Base-by-base conservation (phyloP, 306 rosid species). In the Prunus padus region DNA sequence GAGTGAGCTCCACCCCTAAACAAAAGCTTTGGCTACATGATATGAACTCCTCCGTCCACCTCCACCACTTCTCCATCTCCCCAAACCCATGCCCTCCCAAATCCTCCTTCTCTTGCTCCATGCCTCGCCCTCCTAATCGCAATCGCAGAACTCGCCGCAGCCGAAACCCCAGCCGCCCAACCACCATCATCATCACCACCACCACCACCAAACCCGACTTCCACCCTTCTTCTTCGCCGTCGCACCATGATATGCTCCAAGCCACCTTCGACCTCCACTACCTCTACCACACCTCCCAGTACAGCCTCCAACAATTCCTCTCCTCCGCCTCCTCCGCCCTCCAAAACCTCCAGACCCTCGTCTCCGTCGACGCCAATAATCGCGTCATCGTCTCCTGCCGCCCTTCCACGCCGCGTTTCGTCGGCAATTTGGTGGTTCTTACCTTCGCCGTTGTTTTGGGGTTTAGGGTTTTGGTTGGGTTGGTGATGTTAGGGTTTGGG, bases 381-480 rank as follows among this genome's bases (percentile, higher is more conserved):
- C 77, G 86, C 19, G n/a, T 89, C 42, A 42, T 89, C 49, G 54
- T 94, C 65, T 93, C 97, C 0, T 93, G 96, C 64, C 94, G 96
- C 56, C 92, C 83, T 65, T 89, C 98, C 30, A 91, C 98, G 2
- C 77, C 88, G 33, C 83, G 76, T 11, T 89, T 93, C 69, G 16
- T 87, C 0, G 97, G 88, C 20, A 76, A 82, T 22, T 69, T 85
- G 3, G 82, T 77, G 11, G 44, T 85, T 61, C 6, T 83, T 11
- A 81, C 81, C 67, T 66, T 80, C 54, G 70, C 85, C n/a, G 46
- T 86, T 1, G 73, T 82, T 28, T 72, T 88, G 25, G 77, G 85
- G 4, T 37, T 88, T 40, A 79, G 78, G 67, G 85, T 30, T 71
- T 68, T 93, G 59, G 9, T 77, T 33, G 78, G 74, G 13, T 61